These are phyloP conservation scores for Fraxinus xanthoxyloides DNA, from an alignment of 305 asterid species.

Conservation along the genomic window DNA sequence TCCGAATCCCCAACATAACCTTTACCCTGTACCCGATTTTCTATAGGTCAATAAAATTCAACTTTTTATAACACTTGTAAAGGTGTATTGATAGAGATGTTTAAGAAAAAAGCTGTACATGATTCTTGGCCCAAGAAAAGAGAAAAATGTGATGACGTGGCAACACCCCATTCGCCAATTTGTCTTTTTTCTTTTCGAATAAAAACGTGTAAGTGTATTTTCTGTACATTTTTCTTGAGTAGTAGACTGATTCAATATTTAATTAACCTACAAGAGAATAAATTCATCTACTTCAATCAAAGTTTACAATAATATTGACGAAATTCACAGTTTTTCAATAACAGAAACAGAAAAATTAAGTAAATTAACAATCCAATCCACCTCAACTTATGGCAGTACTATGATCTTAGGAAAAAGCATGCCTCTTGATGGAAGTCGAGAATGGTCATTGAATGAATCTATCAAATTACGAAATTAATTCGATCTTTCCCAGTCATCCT, in stretches of 20 bases:
- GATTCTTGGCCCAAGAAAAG: no score
- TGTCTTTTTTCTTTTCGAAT: no score
- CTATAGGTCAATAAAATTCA: background rate
- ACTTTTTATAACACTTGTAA: background rate
- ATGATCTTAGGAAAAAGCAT: background rate
- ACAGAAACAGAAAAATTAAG: background rate
- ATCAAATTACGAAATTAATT: background rate
- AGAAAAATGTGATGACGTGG: no score
- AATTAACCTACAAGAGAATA: background rate
- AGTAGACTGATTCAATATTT: no score
- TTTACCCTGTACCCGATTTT: background rate
- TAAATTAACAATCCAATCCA: background rate
- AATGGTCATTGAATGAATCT: background rate
- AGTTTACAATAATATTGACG: background rate
- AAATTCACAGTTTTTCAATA: background rate
- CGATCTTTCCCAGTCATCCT: background rate
- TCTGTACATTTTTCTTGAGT: no score
- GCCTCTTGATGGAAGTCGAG: background rate
- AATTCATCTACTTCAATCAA: background rate
- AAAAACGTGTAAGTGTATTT: no score
- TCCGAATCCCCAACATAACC: no score
- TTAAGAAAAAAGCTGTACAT: background rate
- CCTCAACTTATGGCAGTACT: background rate
- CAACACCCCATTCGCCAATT: no score
- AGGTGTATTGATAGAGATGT: background rate